Conservation (phyloP, 2,329 filamentous ascomycete genomes). For the Calonectria henricotiae region DNA sequence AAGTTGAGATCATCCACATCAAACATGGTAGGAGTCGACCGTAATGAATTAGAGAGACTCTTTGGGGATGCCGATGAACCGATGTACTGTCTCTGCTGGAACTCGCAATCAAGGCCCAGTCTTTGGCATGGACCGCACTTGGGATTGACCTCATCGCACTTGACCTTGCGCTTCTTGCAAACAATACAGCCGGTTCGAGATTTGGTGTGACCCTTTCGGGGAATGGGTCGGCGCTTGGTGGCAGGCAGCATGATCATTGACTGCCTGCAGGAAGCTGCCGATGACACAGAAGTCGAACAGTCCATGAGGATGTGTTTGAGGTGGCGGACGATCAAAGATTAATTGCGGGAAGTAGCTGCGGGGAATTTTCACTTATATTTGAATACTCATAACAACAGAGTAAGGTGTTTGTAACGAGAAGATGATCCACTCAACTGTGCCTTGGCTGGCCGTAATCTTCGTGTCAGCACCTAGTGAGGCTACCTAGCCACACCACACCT, state of each 20-base stretch:
- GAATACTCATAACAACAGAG: not conserved
- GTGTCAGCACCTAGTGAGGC: conserved; percentile 5
- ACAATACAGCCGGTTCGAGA: conserved; percentile 55
- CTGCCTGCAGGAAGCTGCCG: not conserved
- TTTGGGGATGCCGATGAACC: conserved; percentile 1
- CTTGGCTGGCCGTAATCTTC: not conserved
- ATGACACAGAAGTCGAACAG: conserved; percentile 10
- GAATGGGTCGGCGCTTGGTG: conserved; percentile 53
- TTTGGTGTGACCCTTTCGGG: conserved; percentile 58
- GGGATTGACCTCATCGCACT: conserved; percentile 60
- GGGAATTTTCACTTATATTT: too few relatives aligned
- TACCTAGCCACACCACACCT: not conserved
- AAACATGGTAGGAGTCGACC: conserved; percentile 54
- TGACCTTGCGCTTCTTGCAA: conserved; percentile 63
- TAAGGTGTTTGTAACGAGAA: not conserved
- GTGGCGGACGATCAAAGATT: not conserved
- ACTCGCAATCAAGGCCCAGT: conserved; percentile 59
- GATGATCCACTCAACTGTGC: not conserved
- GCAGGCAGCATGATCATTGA: conserved; percentile 12
- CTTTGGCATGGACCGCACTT: conserved; percentile 58
- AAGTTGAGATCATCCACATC: conserved; percentile 65
- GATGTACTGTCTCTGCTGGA: conserved; percentile 41
- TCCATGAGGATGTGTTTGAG: conserved; percentile 14
- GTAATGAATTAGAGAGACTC: conserved; percentile 39
- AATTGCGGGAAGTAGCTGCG: not conserved